Conservation (phyloP, 2,329 filamentous ascomycete species). For the Neopestalotiopsis clavispora region DNA sequence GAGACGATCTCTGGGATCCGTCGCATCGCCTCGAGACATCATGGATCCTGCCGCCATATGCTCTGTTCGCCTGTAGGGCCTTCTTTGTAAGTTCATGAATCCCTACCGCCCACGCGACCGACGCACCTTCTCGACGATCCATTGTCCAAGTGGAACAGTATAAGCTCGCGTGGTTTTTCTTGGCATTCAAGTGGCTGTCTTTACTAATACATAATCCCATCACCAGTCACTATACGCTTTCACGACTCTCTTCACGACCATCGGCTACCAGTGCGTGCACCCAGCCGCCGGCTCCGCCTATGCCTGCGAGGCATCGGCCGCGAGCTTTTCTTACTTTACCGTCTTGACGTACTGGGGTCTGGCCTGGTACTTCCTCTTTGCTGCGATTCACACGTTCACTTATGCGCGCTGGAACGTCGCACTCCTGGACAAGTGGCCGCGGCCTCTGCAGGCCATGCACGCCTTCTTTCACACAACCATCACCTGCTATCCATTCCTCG, state of each 20-base stretch:
- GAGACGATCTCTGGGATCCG: constrained; percentile 50
- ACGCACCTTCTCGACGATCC: not conserved
- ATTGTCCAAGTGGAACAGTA: not conserved
- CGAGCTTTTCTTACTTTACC: constrained; percentile 82
- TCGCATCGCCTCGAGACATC: constrained; percentile 77
- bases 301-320: constrained; percentile 51
- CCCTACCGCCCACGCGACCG: not conserved
- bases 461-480: constrained; percentile 67
- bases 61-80: constrained; percentile 63
- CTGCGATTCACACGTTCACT: constrained; percentile 70
- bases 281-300: constrained; percentile 33
- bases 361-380: constrained; percentile 76
- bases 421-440: constrained; percentile 64
- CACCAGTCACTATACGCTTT: constrained; percentile 67
- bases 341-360: constrained; percentile 82
- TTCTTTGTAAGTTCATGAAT: constrained; percentile 49
- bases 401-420: constrained; percentile 63
- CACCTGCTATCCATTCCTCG: constrained; percentile 68
- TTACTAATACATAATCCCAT: not conserved
- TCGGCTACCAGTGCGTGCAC: constrained; percentile 68
- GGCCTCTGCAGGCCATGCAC: constrained; percentile 68
- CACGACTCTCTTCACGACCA: constrained; percentile 69
- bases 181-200: not conserved
- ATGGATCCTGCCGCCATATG: constrained; percentile 73
- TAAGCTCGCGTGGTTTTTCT: not conserved